Percentiles rank a stretch among this genome's conserved stretches.
phyloP scores from a whole-genome alignment of 306 rosid genomes.

The Crataegus laevigata region DNA sequence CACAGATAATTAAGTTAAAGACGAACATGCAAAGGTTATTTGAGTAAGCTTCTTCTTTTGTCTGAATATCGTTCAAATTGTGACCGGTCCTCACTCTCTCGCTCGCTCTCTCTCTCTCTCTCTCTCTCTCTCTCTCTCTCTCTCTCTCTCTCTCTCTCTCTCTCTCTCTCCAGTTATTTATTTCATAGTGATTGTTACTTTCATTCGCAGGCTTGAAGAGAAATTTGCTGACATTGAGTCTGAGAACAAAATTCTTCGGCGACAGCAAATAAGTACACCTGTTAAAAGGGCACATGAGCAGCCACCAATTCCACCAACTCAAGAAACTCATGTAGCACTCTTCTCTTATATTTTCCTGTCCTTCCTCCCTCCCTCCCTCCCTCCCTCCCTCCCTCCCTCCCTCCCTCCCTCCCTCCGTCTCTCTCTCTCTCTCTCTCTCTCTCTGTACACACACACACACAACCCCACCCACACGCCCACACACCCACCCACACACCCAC shows the following conservation, averaged over 20 bases:
- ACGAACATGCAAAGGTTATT: slow-evolving; percentile 88
- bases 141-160: not conserved
- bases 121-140: not conserved
- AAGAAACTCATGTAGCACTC: slow-evolving; percentile 1
- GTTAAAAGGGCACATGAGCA: slow-evolving; percentile 55
- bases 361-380: not conserved
- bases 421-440: not conserved
- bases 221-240: slow-evolving; percentile 73
- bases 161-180: not conserved
- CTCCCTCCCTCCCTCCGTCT: not conserved
- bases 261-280: slow-evolving; percentile 50
- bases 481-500: too few relatives aligned
- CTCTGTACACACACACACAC: rapidly evolving
- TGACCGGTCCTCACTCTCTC: not conserved
- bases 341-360: not conserved
- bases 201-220: slow-evolving; percentile 78
- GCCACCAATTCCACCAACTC: slow-evolving; percentile 48
- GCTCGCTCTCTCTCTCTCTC: not conserved
- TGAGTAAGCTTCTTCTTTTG: slow-evolving; percentile 19
- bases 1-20: slow-evolving; percentile 84
- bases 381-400: not conserved
- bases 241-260: slow-evolving; percentile 85
- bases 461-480: too few relatives aligned
- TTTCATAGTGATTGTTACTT: slow-evolving; percentile 25
- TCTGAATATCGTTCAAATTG: slow-evolving; percentile 8